Conservation (phyloP, 2,329 filamentous ascomycete species). For the Aspergillus clavatus region DNA sequence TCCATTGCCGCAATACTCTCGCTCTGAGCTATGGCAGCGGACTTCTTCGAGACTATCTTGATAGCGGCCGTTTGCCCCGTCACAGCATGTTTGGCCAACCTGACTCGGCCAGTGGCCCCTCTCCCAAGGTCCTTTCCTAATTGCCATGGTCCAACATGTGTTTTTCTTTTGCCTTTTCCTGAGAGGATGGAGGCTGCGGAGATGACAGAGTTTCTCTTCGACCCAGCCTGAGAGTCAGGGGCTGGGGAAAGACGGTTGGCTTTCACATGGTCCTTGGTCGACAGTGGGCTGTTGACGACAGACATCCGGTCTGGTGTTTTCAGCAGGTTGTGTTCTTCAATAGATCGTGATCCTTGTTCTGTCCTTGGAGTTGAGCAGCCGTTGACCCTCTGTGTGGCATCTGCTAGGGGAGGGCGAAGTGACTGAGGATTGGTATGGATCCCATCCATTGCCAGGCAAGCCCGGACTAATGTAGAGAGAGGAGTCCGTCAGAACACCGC, state of each 20-base stretch:
- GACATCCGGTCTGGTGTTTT: slow-evolving; percentile 26
- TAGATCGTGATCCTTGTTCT: slow-evolving; percentile 10
- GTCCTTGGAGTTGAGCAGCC: slow-evolving; percentile 29
- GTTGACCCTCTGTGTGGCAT: slow-evolving; percentile 48
- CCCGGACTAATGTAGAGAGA: slow-evolving; percentile 4
- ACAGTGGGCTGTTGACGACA: slow-evolving; percentile 21
- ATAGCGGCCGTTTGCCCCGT: slow-evolving; percentile 82
- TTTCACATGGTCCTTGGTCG: slow-evolving; percentile 33
- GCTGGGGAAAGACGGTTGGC: slow-evolving; percentile 53
- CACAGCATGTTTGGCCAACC: slow-evolving; percentile 72
- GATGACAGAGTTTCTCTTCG: slow-evolving; percentile 49
- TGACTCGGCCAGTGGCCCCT: slow-evolving; percentile 82
- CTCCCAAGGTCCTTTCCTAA: slow-evolving; percentile 83
- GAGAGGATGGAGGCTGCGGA: slow-evolving; percentile 54
- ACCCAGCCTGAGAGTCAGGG: slow-evolving; percentile 44
- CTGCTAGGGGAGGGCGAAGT: slow-evolving; percentile 41
- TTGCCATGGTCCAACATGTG: slow-evolving; percentile 89
- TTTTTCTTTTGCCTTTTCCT: slow-evolving; percentile 55
- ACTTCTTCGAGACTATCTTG: slow-evolving; percentile 88
- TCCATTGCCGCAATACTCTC: slow-evolving; percentile 81
- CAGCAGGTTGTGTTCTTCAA: slow-evolving; percentile 13
- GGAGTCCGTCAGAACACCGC: slow-evolving; percentile 10
- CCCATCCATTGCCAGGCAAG: slow-evolving; percentile 24
- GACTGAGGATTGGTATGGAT: slow-evolving; percentile 11
- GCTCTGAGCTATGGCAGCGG: slow-evolving; percentile 73